A percentile compares a stretch with the other conserved stretches of the same genome.
Conservation (phyloP, 2,329 filamentous ascomycete genomes). For the Diaporthe ampelina region DNA sequence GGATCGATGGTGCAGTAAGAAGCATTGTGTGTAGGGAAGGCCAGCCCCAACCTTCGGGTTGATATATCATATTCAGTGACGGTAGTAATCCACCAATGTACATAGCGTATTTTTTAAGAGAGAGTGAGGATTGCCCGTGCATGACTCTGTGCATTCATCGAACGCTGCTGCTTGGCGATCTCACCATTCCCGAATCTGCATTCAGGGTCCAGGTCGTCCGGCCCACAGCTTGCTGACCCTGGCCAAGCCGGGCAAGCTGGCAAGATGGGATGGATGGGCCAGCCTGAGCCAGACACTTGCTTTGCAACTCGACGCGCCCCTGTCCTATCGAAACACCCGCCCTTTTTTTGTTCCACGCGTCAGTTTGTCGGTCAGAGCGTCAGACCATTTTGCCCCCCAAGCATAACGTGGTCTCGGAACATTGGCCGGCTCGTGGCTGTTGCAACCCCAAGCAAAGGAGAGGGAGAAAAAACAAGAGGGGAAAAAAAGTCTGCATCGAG, state of each 20-base stretch:
- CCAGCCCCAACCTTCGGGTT: background rate
- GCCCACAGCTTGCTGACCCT: background rate
- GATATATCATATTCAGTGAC: background rate
- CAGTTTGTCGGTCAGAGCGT: slow-evolving; percentile 20
- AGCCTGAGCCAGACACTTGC: slow-evolving; percentile 6
- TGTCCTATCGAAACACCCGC: slow-evolving; percentile 4
- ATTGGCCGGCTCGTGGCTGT: slow-evolving; percentile 20
- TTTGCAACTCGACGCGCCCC: slow-evolving; percentile 24
- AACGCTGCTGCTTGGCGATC: slow-evolving; percentile 11
- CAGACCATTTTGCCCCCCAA: slow-evolving; percentile 23
- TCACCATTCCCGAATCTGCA: slow-evolving; percentile 18
- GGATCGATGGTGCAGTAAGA: background rate
- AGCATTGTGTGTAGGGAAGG: too few species aligned
- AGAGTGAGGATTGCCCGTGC: background rate
- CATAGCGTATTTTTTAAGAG: background rate
- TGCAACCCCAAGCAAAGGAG: background rate
- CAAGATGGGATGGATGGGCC: too few species aligned
- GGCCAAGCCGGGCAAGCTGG: background rate
- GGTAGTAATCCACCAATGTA: background rate
- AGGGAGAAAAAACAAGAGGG: too few species aligned
- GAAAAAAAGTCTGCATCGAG: slow-evolving; percentile 5
- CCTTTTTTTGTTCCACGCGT: slow-evolving; percentile 13
- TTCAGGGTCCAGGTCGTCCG: background rate
- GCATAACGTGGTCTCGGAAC: slow-evolving; percentile 26
- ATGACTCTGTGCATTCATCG: slow-evolving; percentile 19